Evolutionary conservation across 345 rosid genomes (phyloP).

Genomic region (Mallotus nudiflorus): DNA sequence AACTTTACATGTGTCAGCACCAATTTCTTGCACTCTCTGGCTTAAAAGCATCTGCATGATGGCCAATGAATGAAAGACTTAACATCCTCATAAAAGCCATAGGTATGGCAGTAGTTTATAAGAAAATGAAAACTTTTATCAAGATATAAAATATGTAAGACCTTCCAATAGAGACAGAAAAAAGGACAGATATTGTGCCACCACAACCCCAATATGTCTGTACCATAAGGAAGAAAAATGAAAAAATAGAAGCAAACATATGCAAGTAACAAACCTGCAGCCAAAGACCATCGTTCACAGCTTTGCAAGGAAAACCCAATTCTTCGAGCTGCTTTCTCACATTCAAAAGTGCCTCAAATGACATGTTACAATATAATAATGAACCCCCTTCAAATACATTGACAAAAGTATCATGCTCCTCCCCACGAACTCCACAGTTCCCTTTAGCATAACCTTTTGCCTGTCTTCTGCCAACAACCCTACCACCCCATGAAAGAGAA

Average conservation of each 20-base stretch:
- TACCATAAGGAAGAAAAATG: constrained; percentile 6
- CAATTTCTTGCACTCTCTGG: constrained; percentile 85
- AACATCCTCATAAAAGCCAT: constrained; percentile 13
- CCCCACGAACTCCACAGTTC: constrained; percentile 63
- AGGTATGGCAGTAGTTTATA: constrained; percentile 5
- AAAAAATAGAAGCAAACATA: constrained; percentile 19
- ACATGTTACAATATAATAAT: constrained; percentile 89
- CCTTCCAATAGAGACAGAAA: constrained; percentile 2
- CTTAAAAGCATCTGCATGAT: constrained; percentile 81
- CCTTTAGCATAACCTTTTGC: constrained; percentile 53
- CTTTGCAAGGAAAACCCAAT: constrained; percentile 93
- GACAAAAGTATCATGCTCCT: constrained; percentile 79
- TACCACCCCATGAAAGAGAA: constrained; percentile 94
- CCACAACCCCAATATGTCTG: too few species aligned
- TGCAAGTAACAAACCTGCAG: constrained; percentile 63
- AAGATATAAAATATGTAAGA: constrained; percentile 9
- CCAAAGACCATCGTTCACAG: constrained; percentile 97
- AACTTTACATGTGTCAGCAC: constrained; percentile 80
- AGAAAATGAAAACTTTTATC: constrained; percentile 19
- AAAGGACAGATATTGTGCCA: too few species aligned
- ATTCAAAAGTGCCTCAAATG: constrained; percentile 85
- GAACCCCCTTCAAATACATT: constrained; percentile 94
- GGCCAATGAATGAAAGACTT: constrained; percentile 23
- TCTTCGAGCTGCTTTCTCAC: constrained; percentile 96
- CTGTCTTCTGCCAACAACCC: constrained; percentile 81